These are phyloP conservation scores for Cubamyces lactineus DNA, from an alignment of 768 basidiomycete species.

Conservation along the genomic window DNA sequence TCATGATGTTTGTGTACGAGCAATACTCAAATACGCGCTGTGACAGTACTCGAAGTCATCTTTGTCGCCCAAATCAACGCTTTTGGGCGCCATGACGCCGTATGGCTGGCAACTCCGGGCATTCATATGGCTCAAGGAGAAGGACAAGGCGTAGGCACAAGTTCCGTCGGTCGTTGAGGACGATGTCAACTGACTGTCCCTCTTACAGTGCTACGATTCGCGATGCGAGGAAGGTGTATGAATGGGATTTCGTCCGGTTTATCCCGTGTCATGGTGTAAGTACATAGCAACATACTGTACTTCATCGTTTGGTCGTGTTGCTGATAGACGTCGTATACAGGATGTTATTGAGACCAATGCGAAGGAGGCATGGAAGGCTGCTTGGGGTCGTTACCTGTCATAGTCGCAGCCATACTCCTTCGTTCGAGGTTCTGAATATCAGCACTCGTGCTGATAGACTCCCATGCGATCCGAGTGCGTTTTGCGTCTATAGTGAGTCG, in stretches of 20 bases:
- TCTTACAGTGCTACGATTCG: constrained; percentile 49
- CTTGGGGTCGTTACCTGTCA: constrained; percentile 6
- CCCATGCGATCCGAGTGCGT: too few species aligned
- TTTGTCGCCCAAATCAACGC: constrained; percentile 7
- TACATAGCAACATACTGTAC: too few species aligned
- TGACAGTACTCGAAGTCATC: constrained; percentile 19
- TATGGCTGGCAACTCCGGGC: constrained; percentile 14
- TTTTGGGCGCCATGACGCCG: constrained; percentile 14
- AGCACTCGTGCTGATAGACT: too few species aligned
- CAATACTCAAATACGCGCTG: too few species aligned
- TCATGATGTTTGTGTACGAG: too few species aligned
- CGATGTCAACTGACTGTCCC: neutral
- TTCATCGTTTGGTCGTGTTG: neutral
- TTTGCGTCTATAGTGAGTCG: too few species aligned
- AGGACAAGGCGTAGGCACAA: constrained; percentile 18
- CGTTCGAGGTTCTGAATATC: too few species aligned
- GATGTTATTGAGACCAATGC: constrained; percentile 56
- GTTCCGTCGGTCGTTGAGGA: neutral
- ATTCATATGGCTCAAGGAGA: constrained; percentile 27
- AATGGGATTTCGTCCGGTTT: constrained; percentile 70
- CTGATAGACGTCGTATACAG: constrained; percentile 16
- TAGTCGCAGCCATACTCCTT: neutral
- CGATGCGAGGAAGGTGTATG: constrained; percentile 60
- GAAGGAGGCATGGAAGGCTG: constrained; percentile 30
- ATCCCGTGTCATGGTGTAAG: constrained; percentile 66